Evolutionary conservation across 2,329 filamentous ascomycete genomes (phyloP), one percentile per base, ranked within the genome.

Genomic region (Fusarium metavorans): DNA sequence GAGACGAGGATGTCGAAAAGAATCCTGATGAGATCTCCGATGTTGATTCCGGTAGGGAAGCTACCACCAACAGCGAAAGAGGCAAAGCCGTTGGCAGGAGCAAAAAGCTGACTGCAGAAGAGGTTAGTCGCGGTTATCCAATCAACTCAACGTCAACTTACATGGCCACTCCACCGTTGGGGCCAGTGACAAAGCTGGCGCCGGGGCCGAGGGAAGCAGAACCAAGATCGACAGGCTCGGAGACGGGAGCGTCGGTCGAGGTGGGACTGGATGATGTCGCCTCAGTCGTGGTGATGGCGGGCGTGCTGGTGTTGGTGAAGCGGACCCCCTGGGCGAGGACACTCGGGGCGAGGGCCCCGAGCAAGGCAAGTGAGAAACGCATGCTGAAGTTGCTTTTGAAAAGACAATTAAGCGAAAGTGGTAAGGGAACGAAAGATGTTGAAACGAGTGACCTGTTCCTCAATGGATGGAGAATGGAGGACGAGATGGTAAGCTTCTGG

Each of bases 401-500:
- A 56, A 54, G 62, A 27, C 41, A 35, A 60, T 20, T 43, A 45
- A 67, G 45, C 58, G 45, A 73, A 59, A 65, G 66, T 73, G 35
- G 65, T 64, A 54, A 37, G 32, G 52, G 54, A 58, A 58, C 34
- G 54, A 58, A 37, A 37, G 32, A 37, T 58, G n/a, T 50, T 58
- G 60, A 74, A 75, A 75, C 39, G 73, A 75, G 45, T 76, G 73
- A 71, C 35, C 72, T 73, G 68, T 39, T 59, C 72, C 72, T 75
- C 72, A 32, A 59, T 73, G 72, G 69, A 75, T 64, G 39, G 11
- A 58, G 64, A 60, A 32, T 45, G 67, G 72, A 75, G 72, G 72
- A 75, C 70, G 72, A 75, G 72, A 62, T 67, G 66, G 54, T 14
- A 63, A 27, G 20, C 18, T 52, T 20, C 37, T 65, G 18, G 23